phyloP scores from a whole-genome alignment of 208 protist genomes.

The Herpetomonas tarakana region DNA sequence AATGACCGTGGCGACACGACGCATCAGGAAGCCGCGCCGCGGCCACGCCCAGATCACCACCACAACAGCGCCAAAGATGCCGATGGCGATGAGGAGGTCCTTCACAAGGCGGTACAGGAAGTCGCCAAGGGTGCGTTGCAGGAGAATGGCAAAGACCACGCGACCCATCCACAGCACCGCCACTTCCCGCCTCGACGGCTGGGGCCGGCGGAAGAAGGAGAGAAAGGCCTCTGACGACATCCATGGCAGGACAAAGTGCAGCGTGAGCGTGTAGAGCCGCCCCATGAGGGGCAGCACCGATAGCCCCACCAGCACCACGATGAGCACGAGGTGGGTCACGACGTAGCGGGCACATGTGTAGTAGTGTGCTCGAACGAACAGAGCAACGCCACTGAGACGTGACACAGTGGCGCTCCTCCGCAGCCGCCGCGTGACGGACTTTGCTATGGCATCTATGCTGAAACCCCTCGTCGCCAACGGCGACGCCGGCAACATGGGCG shows the following conservation, averaged over 20 bases:
- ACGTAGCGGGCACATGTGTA: constrained; percentile 43
- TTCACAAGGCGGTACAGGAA: constrained; percentile 46
- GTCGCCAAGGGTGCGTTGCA: constrained; percentile 71
- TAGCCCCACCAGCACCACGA: constrained; percentile 57
- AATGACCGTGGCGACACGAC: constrained; percentile 29
- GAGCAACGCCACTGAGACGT: constrained; percentile 26
- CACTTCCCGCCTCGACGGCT: constrained; percentile 17
- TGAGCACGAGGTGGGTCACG: constrained; percentile 35
- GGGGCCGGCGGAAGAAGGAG: constrained; percentile 41
- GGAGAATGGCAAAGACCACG: constrained; percentile 22
- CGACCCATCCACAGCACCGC: constrained; percentile 24
- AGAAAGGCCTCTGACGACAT: constrained; percentile 61
- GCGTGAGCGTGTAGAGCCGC: constrained; percentile 59
- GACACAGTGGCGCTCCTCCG: constrained; percentile 17
- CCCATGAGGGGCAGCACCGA: constrained; percentile 62
- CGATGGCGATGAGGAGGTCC: constrained; percentile 48
- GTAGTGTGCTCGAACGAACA: constrained; percentile 54
- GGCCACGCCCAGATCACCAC: constrained; percentile 40
- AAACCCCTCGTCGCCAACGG: constrained; percentile 5
- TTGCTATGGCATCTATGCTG: constrained; percentile 6
- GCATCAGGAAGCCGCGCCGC: constrained; percentile 19
- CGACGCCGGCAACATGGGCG: not conserved
- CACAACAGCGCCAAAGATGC: constrained; percentile 20
- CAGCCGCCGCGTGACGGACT: constrained; percentile 14
- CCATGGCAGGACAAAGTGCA: constrained; percentile 64